Percentiles rank a stretch among this genome's conserved stretches.
These are phyloP conservation scores for Zopfia rhizophila DNA, from an alignment of 2,329 filamentous ascomycete genomes.

Conservation along the genomic window DNA sequence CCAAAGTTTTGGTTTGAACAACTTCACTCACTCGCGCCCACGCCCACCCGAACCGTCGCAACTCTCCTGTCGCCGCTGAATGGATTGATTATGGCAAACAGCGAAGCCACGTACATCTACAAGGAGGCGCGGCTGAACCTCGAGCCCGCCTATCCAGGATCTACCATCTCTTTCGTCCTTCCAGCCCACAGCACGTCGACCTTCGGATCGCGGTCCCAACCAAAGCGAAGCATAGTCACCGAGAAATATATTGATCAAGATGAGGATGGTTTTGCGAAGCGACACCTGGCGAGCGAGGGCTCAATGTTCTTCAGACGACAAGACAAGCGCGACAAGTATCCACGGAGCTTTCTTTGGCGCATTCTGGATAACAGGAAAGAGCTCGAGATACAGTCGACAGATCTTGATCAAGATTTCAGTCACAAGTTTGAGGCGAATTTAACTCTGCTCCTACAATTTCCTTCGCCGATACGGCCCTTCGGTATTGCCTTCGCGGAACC, in stretches of 20 bases:
- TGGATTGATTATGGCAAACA: slow-evolving; percentile 75
- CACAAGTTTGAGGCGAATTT: slow-evolving; percentile 74
- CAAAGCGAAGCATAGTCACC: slow-evolving; percentile 48
- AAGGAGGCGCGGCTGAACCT: slow-evolving; percentile 89
- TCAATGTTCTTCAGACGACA: slow-evolving; percentile 86
- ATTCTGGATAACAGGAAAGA: slow-evolving; percentile 82
- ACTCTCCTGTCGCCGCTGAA: slow-evolving; percentile 44
- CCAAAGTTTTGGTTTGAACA: slow-evolving; percentile 42
- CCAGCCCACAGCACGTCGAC: slow-evolving; percentile 45
- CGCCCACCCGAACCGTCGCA: slow-evolving; percentile 12
- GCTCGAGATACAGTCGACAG: slow-evolving; percentile 84
- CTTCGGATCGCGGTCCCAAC: slow-evolving; percentile 41
- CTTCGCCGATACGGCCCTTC: slow-evolving; percentile 75
- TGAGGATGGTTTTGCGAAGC: slow-evolving; percentile 76
- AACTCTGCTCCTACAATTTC: slow-evolving; percentile 81
- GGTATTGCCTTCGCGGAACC: slow-evolving; percentile 87
- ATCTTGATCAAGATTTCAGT: slow-evolving; percentile 76
- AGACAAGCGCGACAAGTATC: slow-evolving; percentile 75
- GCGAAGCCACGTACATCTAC: slow-evolving; percentile 74
- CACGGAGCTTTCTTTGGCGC: slow-evolving; percentile 90
- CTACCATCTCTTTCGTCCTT: slow-evolving; percentile 71
- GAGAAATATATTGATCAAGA: slow-evolving; percentile 64
- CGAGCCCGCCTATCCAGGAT: slow-evolving; percentile 75
- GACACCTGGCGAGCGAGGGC: slow-evolving; percentile 76
- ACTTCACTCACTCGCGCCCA: slow-evolving; percentile 24